These are phyloP conservation scores for Aquilaria yunnanensis DNA, from an alignment of 345 rosid genomes.

Conservation along the genomic window DNA sequence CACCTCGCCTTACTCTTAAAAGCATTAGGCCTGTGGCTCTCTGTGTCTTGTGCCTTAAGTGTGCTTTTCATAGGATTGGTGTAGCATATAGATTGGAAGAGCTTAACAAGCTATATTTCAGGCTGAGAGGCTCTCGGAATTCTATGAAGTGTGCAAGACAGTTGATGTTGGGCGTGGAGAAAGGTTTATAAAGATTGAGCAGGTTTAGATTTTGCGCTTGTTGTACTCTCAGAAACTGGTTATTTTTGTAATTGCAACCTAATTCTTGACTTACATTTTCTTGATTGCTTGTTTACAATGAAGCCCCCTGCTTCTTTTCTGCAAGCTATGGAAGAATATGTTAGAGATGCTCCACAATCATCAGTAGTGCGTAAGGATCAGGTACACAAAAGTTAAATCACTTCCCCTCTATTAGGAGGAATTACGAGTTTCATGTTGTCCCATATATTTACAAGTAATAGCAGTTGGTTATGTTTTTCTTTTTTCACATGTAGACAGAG, in stretches of 20 bases:
- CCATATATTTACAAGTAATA: no score
- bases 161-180: conserved; percentile 83
- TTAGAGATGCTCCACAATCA: conserved; percentile 69
- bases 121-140: conserved; percentile 95
- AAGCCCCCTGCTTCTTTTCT: conserved; percentile 92
- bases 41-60: no score
- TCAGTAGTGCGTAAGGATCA: conserved; percentile 59
- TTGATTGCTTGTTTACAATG: conserved; percentile 18
- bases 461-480: no score
- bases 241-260: neutral
- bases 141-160: conserved; percentile 88
- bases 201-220: conserved; percentile 41
- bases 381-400: conserved; percentile 32
- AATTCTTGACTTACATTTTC: neutral
- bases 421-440: no score
- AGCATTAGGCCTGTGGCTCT: no score
- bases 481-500: no score
- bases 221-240: no score
- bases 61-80: neutral
- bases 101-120: conserved; percentile 22
- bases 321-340: conserved; percentile 99
- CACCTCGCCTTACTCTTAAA: no score
- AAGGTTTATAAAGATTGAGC: conserved; percentile 79
- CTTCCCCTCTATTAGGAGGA: no score
- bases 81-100: neutral